These are phyloP conservation scores for Trichoderma brevicompactum DNA, from an alignment of 2,329 filamentous ascomycete genomes.

Conservation along the genomic window DNA sequence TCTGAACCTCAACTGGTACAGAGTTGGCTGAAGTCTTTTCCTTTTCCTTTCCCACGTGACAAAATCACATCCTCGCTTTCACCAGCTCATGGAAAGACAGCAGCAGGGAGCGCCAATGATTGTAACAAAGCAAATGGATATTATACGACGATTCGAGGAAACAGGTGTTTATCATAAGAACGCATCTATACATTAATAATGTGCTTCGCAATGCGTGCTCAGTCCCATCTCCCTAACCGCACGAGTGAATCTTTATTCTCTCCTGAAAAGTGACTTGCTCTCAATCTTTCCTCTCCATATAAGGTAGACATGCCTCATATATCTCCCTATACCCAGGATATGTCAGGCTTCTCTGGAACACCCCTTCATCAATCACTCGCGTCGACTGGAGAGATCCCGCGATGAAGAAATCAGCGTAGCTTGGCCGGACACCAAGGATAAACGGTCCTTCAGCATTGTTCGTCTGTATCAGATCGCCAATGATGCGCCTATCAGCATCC, in stretches of 20 bases:
- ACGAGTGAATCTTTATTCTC: background rate
- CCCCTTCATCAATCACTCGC: background rate
- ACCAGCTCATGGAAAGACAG: too few relatives aligned
- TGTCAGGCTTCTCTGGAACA: background rate
- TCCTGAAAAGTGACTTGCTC: background rate
- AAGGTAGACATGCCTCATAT: conserved; percentile 17
- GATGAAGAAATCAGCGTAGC: conserved; percentile 7
- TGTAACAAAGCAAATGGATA: background rate
- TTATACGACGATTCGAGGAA: too few relatives aligned
- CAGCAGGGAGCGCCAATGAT: background rate
- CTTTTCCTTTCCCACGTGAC: background rate
- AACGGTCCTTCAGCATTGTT: conserved; percentile 8
- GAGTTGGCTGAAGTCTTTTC: background rate
- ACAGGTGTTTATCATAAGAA: too few relatives aligned
- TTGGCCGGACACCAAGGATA: conserved; percentile 6
- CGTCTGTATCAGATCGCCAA: conserved; percentile 11
- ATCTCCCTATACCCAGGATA: background rate
- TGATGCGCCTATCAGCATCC: background rate
- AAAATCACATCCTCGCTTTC: background rate
- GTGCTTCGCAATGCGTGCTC: background rate
- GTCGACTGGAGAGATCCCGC: conserved; percentile 16
- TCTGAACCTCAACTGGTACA: background rate
- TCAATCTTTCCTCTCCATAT: conserved; percentile 15
- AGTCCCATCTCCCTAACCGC: background rate
- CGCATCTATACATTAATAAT: too few relatives aligned